Conservation (phyloP, 192 early-diverging fungal species). For the Umbelopsis vinacea region DNA sequence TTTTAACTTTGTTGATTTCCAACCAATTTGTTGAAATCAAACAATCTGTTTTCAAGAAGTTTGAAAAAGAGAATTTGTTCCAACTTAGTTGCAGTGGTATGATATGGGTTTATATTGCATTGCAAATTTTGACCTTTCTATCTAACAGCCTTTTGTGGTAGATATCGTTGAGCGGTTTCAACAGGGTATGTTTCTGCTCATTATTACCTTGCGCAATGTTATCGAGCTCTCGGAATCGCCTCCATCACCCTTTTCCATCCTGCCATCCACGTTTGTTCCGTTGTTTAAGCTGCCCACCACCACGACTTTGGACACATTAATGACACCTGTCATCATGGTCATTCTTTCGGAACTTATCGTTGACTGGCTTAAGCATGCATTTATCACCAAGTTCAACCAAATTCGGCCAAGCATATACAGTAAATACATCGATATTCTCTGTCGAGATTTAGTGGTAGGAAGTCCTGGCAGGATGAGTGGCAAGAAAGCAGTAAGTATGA, state of each 20-base stretch:
- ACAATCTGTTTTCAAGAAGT: constrained; percentile 94
- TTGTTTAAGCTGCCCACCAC: constrained; percentile 60
- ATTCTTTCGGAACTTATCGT: constrained; percentile 89
- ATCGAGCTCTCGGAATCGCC: constrained; percentile 82
- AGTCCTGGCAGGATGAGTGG: constrained; percentile 50
- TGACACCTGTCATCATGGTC: constrained; percentile 87
- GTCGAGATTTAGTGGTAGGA: constrained; percentile 79
- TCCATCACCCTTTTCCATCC: constrained; percentile 61
- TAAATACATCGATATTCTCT: constrained; percentile 85
- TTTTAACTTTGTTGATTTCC: constrained; percentile 90
- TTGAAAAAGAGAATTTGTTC: constrained; percentile 96
- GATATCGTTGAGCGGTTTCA: constrained; percentile 98
- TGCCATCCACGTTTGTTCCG: constrained; percentile 65
- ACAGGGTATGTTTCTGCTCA: constrained; percentile 81
- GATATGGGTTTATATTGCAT: neutral
- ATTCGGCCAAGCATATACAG: constrained; percentile 88
- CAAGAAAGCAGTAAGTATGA: constrained; percentile 44
- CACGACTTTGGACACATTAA: constrained; percentile 65
- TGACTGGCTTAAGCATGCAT: constrained; percentile 98
- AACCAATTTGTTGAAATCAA: constrained; percentile 99
- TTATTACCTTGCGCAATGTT: constrained; percentile 90
- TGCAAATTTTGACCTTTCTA: neutral
- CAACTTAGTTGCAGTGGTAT: constrained; percentile 90
- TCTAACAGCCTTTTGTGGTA: constrained; percentile 24
- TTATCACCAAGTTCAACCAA: constrained; percentile 97